Percentiles rank a stretch among this genome's conserved stretches.
Evolutionary conservation across 2,329 filamentous ascomycete species (phyloP).

Genomic region (Daldinia sp.): DNA sequence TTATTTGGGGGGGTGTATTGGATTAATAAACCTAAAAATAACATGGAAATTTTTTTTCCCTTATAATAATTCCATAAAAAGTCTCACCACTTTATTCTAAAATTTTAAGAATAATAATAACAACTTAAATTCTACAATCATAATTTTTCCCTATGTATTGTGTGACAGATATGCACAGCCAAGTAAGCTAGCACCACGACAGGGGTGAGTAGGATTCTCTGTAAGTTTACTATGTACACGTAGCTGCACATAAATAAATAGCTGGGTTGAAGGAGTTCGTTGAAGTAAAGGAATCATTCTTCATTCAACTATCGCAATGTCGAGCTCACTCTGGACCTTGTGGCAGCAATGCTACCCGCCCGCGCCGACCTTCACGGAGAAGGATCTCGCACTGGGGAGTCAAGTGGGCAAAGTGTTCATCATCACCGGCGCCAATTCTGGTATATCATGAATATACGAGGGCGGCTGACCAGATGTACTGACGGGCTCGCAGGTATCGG

Average conservation of each 20-base stretch:
- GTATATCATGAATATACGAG: background rate
- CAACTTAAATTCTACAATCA: too few relatives aligned
- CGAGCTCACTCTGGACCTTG: background rate
- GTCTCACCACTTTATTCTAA: too few relatives aligned
- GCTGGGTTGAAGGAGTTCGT: background rate
- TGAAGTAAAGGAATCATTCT: background rate
- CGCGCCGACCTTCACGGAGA: slow-evolving; percentile 38
- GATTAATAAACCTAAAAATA: too few relatives aligned
- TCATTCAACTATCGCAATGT: background rate
- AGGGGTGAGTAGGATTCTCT: too few relatives aligned
- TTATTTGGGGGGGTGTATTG: too few relatives aligned
- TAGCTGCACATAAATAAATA: background rate
- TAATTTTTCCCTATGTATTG: too few relatives aligned
- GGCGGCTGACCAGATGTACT: background rate
- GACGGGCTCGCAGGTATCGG: slow-evolving; percentile 49
- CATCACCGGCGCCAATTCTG: slow-evolving; percentile 54
- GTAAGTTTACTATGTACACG: background rate
- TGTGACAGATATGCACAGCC: background rate
- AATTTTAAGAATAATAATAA: too few relatives aligned
- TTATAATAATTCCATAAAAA: too few relatives aligned
- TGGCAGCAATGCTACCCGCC: slow-evolving; percentile 34
- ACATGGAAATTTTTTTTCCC: too few relatives aligned
- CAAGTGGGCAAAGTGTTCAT: slow-evolving; percentile 51
- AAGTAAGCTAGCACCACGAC: background rate
- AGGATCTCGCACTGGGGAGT: slow-evolving; percentile 33